Evolutionary conservation across 2,329 filamentous ascomycete species (phyloP), one percentile per base, ranked within the genome.

Genomic region (Teratosphaeria destructans): DNA sequence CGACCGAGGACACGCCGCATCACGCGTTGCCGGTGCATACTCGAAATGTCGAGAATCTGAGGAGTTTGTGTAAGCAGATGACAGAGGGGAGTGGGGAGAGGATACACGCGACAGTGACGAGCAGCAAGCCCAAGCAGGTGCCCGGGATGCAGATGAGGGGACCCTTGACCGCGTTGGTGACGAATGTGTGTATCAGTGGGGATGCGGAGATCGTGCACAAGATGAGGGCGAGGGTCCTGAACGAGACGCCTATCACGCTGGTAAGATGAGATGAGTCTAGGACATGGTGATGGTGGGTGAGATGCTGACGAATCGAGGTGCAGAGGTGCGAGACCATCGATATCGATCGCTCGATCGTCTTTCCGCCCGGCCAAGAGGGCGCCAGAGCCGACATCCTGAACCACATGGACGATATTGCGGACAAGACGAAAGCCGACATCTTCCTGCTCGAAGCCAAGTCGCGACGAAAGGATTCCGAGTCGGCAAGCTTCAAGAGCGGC

Each of bases 291-390:
- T 61, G 19, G 19, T 32, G 32, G 43, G n/a, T 52, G 35, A 52
- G 16, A 52, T 54, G 16, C 12, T 32, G 29, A 61, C 73, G 77
- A 63, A 71, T 55, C 66, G 56, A 58, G 61, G 32, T 60, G 62
- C 76, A 96, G 93, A 88, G 90, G 68, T 96, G 91, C 76, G 90
- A 92, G 54, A 91, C 87, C 59, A 90, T 99, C 70, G 94, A 97
- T 72, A 88, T 99, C 67, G 91, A 96, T 72, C 90, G 90, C 68
- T 87, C 90, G 68, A 82, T 96, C 66, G 90, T 97, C 70, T 91
- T 95, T 65, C 84, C 85, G 57, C 77, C 79, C 61, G 78, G 80
- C 29, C 81, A 84, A 62, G 84, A 86, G 53, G 68, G 67, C 34
- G 70, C 68, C 23, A 81, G 90, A 71, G 82, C 85, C 63, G 82